These are phyloP conservation scores for Kurtzmaniella quercitrusa DNA, from an alignment of 1,139 yeast species.

Conservation along the genomic window DNA sequence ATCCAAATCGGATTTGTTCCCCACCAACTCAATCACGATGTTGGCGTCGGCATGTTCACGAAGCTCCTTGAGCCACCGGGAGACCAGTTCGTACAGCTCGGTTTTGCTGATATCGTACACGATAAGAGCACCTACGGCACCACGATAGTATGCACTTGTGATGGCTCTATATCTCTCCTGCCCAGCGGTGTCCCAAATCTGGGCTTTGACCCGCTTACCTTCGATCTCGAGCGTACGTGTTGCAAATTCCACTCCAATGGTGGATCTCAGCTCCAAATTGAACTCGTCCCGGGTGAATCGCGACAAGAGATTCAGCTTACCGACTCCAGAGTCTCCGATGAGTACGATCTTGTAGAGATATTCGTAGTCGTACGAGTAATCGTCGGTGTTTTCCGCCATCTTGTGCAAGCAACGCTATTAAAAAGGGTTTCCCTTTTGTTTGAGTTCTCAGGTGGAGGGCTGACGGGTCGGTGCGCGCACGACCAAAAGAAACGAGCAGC, in stretches of 20 bases:
- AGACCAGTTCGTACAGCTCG: conserved; percentile 87
- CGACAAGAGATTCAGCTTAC: conserved; percentile 89
- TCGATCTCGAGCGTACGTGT: conserved; percentile 94
- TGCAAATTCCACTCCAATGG: conserved; percentile 98
- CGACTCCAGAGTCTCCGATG: conserved; percentile 97
- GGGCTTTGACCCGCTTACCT: conserved; percentile 93
- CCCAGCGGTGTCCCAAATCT: conserved; percentile 99
- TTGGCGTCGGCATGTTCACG: conserved; percentile 97
- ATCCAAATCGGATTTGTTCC: conserved; percentile 81
- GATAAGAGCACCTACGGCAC: conserved; percentile 95
- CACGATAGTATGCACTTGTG: conserved; percentile 95
- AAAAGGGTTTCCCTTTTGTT: neutral
- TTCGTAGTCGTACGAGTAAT: conserved; percentile 90
- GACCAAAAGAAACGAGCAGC: neutral
- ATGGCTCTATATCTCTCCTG: conserved; percentile 98
- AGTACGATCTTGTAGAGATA: conserved; percentile 91
- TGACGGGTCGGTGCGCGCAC: neutral
- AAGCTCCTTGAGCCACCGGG: conserved; percentile 92
- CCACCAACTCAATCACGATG: conserved; percentile 93
- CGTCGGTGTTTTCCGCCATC: conserved; percentile 55
- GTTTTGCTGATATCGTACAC: conserved; percentile 95
- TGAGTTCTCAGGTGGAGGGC: neutral
- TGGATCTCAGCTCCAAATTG: conserved; percentile 88
- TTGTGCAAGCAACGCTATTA: neutral
- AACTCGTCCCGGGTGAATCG: conserved; percentile 95